A percentile compares a stretch with the other conserved stretches of the same genome.
These are phyloP conservation scores for Lumnitzera littorea DNA, from an alignment of 345 rosid species.

Conservation along the genomic window DNA sequence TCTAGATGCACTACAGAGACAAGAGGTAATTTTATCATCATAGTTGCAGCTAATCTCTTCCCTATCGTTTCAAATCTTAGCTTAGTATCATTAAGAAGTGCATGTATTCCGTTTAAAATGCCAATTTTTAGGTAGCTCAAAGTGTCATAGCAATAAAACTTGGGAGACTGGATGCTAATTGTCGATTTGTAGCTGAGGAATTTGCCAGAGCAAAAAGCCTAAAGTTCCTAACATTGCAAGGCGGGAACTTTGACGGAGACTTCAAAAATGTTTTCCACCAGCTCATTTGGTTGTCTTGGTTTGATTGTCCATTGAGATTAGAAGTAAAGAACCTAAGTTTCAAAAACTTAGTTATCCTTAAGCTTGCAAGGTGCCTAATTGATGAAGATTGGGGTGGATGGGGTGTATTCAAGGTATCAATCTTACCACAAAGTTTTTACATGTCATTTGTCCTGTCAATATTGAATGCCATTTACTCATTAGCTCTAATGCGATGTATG, in stretches of 20 bases:
- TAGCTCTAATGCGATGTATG: no score
- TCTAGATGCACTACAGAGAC: no score
- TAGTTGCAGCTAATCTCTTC: no score
- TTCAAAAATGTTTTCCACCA: no score
- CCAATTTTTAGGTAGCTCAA: background rate
- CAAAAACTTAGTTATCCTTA: background rate
- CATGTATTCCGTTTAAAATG: no score
- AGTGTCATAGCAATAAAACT: background rate
- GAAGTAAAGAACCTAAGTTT: background rate
- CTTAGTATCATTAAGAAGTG: no score
- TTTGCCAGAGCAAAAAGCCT: background rate
- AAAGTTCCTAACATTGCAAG: background rate
- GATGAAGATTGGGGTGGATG: slow-evolving; percentile 1
- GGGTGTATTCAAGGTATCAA: background rate
- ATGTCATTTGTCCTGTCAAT: background rate
- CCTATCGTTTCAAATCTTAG: no score
- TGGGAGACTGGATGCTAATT: background rate
- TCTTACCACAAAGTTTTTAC: background rate
- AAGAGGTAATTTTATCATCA: no score
- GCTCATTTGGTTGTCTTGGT: background rate
- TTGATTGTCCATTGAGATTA: background rate
- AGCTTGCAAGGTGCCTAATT: no score
- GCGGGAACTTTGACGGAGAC: no score
- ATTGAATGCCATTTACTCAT: background rate
- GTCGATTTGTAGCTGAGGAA: background rate